Conservation (phyloP, 495 filamentous ascomycete genomes). For the Penicillium flavigenum region DNA sequence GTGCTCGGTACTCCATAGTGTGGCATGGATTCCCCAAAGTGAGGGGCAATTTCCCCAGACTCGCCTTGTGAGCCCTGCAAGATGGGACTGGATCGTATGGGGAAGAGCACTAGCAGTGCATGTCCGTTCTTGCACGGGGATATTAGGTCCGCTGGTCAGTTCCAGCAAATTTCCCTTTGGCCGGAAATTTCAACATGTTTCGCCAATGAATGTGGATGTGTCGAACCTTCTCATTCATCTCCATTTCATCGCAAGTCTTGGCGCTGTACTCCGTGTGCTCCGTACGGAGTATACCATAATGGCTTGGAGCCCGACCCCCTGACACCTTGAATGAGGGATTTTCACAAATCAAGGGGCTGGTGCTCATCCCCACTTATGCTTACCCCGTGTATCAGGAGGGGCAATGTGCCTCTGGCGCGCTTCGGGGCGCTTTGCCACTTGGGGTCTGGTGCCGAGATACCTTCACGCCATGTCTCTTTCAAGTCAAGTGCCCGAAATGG, state of each 20-base stretch:
- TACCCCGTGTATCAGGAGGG: slow-evolving; percentile 18
- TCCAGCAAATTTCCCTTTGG: not conserved
- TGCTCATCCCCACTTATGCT: not conserved
- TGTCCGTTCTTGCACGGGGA: not conserved
- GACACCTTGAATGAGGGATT: slow-evolving; percentile 7
- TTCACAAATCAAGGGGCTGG: slow-evolving; percentile 1
- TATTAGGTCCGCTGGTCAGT: not conserved
- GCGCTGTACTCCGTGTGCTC: not conserved
- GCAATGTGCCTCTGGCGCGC: not conserved
- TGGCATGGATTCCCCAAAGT: slow-evolving; percentile 14
- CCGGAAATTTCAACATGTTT: not conserved
- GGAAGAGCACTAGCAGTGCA: not conserved
- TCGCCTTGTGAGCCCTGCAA: slow-evolving; percentile 17
- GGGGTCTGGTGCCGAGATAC: slow-evolving; percentile 14
- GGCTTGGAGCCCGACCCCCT: slow-evolving; percentile 2
- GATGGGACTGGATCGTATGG: slow-evolving; percentile 17
- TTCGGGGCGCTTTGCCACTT: slow-evolving; percentile 6
- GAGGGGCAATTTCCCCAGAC: slow-evolving; percentile 19
- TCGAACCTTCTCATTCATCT: not conserved
- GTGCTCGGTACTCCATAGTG: not conserved
- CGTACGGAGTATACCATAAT: not conserved
- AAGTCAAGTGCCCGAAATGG: slow-evolving; percentile 24
- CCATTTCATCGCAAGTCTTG: not conserved
- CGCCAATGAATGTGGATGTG: not conserved
- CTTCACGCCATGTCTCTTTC: slow-evolving; percentile 20